Base-by-base conservation (phyloP, 225 moss, liverwort and hornwort genomes). In the Sphagnum contortum region DNA sequence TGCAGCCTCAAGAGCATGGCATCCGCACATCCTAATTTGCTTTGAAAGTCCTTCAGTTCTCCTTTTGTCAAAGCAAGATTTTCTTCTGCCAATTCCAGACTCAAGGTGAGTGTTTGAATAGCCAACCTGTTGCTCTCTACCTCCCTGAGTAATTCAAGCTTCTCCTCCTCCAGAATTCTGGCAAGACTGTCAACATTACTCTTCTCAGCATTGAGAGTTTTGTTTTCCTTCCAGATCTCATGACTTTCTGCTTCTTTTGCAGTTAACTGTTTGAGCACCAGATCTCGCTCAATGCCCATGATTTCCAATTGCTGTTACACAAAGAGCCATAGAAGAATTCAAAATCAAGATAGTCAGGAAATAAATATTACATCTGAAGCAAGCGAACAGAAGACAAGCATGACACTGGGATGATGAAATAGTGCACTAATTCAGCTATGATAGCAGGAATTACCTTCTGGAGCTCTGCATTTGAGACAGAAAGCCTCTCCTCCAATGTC, bases 11-110 rank as follows among this genome's bases (percentile, higher is more conserved):
- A 61, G 51, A 75, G 72, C 52, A 62, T 77, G 29, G 58, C 80
- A 65, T 77, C 73, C 50, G 77, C 72, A 45, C 84, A 81, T 61
- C 79, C 80, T 60, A 84, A 60, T 50, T 80, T 76, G 50, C 64
- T 72, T 10, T 72, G 85, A 49, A 89, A 55, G 50, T 79, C 79
- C 61, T 79, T 73, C 0, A 80, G 64, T 66, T 88, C 83, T 6
- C 44, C 55, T 64, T 57, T 50, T 47, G 60, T 73, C 9, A 60
- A 68, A 29, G 64, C 70, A 66, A 78, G 59, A 64, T 58, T 75
- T 55, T 54, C 77, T 79, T 88, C 83, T 60, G 77, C 84, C 50
- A 79, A 64, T 73, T 85, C 88, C 62, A 78, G 73, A 68, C 73
- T 81, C 8, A 73, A 66, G 44, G 77, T 79, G 29, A 94, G 73